These are phyloP conservation scores for Fusarium marasasianum DNA, from an alignment of 2,329 filamentous ascomycete genomes.

Conservation along the genomic window DNA sequence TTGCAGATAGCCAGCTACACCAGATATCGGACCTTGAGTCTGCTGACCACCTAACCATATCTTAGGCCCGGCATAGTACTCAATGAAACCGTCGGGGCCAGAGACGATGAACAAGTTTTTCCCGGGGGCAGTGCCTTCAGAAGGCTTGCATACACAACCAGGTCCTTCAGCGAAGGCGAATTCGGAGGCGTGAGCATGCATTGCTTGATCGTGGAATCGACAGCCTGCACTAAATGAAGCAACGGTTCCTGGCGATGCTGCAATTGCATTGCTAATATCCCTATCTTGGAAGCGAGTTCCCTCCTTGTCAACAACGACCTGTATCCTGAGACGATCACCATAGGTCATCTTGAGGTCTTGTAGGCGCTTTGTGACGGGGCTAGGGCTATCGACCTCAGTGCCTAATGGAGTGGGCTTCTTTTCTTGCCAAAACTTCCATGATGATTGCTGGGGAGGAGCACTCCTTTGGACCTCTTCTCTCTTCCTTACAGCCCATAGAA, in stretches of 20 bases:
- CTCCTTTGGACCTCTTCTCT: constrained; percentile 59
- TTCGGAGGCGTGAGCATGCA: constrained; percentile 45
- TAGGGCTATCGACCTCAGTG: constrained; percentile 42
- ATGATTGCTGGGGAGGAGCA: constrained; percentile 22
- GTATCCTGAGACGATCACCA: constrained; percentile 67
- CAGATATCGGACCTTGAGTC: constrained; percentile 77
- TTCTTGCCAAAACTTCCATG: constrained; percentile 39
- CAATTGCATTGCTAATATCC: constrained; percentile 55
- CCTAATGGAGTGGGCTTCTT: constrained; percentile 34
- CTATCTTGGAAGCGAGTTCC: constrained; percentile 68
- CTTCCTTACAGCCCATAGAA: constrained; percentile 83
- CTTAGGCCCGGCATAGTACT: constrained; percentile 81
- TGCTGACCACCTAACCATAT: constrained; percentile 77
- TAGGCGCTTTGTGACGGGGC: constrained; percentile 69
- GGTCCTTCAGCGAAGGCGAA: constrained; percentile 43
- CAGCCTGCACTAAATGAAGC: constrained; percentile 37
- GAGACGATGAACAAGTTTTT: constrained; percentile 83
- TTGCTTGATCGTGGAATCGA: constrained; percentile 44
- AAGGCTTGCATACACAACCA: constrained; percentile 41
- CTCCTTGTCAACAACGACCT: constrained; percentile 87
- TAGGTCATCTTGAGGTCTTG: constrained; percentile 67
- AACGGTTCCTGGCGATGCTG: background rate
- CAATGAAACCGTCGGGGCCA: constrained; percentile 90
- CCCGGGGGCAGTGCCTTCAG: constrained; percentile 46
- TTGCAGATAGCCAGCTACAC: constrained; percentile 70